Evolutionary conservation across 179 eudicot genomes (phyloP).

Genomic region (Beta lomatogona): DNA sequence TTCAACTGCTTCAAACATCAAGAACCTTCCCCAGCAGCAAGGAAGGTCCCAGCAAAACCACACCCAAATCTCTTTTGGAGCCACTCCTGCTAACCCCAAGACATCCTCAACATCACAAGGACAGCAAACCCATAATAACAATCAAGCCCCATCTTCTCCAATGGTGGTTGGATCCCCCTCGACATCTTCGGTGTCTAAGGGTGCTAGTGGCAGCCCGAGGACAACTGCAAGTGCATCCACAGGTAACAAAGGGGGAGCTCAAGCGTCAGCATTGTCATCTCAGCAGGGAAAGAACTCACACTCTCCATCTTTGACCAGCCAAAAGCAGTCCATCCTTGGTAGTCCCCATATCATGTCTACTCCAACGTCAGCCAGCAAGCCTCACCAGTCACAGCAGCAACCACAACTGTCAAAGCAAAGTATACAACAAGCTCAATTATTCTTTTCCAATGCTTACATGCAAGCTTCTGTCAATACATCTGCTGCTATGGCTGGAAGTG

Average conservation of each 20-base stretch:
- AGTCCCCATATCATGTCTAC: conserved; percentile 56
- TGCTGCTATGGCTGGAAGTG: conserved; percentile 41
- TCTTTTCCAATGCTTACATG: conserved; percentile 42
- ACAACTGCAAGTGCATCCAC: conserved; percentile 49
- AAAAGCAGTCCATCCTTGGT: conserved; percentile 71
- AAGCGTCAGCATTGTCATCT: conserved; percentile 37
- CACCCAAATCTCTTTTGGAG: conserved; percentile 86
- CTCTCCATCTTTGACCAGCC: conserved; percentile 40
- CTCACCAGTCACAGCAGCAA: conserved; percentile 52
- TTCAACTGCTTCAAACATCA: conserved; percentile 49
- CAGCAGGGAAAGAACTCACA: conserved; percentile 62
- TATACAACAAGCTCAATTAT: conserved; percentile 57
- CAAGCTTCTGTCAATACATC: conserved; percentile 42
- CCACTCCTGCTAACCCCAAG: conserved; percentile 48
- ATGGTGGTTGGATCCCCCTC: conserved; percentile 84
- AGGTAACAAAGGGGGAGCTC: conserved; percentile 48
- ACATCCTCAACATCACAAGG: conserved; percentile 49
- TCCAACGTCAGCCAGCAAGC: conserved; percentile 38
- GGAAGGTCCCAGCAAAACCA: conserved; percentile 62
- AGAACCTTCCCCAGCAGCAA: conserved; percentile 63
- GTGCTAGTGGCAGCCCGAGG: conserved; percentile 89
- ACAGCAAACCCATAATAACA: conserved; percentile 42
- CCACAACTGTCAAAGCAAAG: conserved; percentile 50
- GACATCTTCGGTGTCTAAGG: conserved; percentile 74
- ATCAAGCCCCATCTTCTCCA: conserved; percentile 64